Conservation (phyloP, 768 basidiomycete genomes). For the Boletus patriciae region DNA sequence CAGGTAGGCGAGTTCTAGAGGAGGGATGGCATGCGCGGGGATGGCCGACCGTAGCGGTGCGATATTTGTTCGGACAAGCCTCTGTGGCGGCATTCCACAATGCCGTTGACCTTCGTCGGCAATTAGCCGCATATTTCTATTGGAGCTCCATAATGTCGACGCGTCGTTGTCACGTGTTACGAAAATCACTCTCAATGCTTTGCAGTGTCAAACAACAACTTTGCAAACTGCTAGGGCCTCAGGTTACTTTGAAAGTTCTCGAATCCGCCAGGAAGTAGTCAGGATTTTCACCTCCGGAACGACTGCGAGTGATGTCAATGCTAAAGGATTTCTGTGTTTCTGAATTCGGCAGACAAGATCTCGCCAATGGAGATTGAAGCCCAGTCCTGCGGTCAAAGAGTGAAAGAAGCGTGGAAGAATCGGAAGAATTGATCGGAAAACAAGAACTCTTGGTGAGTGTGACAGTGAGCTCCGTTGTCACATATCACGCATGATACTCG, state of each 20-base stretch:
- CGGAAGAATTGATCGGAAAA: not conserved
- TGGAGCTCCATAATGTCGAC: constrained; percentile 2
- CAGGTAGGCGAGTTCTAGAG: not conserved
- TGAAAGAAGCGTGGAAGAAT: no score
- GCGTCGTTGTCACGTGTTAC: constrained; percentile 29
- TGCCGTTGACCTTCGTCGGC: constrained; percentile 27
- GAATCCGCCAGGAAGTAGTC: not conserved
- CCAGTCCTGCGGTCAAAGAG: not conserved
- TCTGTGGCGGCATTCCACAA: constrained; percentile 19
- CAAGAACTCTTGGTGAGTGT: no score
- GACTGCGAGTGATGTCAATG: not conserved
- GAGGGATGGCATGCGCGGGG: constrained; percentile 4
- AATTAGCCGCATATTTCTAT: constrained; percentile 16
- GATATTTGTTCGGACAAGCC: constrained; percentile 6
- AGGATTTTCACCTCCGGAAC: not conserved
- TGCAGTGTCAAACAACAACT: no score
- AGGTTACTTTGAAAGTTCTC: no score
- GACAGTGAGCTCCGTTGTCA: no score
- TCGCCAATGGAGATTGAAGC: not conserved
- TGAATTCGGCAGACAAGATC: not conserved
- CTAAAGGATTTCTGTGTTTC: not conserved
- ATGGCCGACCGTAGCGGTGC: not conserved
- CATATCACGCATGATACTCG: no score
- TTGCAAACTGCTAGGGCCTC: not conserved
- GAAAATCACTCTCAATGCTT: constrained; percentile 19